phyloP scores from a whole-genome alignment of 495 filamentous ascomycete species.

The Aspergillus kassunensis region DNA sequence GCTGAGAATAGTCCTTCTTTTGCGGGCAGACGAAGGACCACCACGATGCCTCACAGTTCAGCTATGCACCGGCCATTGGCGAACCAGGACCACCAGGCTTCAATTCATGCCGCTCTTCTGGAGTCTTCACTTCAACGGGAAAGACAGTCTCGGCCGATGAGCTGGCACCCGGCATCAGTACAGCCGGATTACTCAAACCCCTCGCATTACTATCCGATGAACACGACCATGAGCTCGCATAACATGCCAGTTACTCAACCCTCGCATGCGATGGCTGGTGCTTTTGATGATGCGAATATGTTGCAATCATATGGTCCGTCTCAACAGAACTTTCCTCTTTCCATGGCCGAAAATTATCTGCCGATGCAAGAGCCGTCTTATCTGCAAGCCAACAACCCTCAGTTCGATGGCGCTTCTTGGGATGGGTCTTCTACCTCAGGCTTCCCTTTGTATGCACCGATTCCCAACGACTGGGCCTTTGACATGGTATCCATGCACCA shows the following conservation, averaged over 20 bases:
- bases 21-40: slow-evolving; percentile 50
- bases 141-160: slow-evolving; percentile 55
- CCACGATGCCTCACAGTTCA: slow-evolving; percentile 46
- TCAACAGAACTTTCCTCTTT: slow-evolving; percentile 24
- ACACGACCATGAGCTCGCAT: slow-evolving; percentile 18
- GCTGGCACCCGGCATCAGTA: slow-evolving; percentile 62
- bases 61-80: slow-evolving; percentile 21
- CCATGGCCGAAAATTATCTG: slow-evolving; percentile 31
- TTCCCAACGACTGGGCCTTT: slow-evolving; percentile 34
- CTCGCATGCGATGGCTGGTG: slow-evolving; percentile 19
- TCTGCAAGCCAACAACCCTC: slow-evolving; percentile 42
- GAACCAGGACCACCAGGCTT: slow-evolving; percentile 23
- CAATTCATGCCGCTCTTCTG: slow-evolving; percentile 34
- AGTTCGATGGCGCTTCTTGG: slow-evolving; percentile 31
- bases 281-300: slow-evolving; percentile 23
- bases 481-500: slow-evolving; percentile 40
- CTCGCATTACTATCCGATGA: slow-evolving; percentile 17
- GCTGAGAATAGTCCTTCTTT: slow-evolving; percentile 67
- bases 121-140: slow-evolving; percentile 30
- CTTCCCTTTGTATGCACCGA: slow-evolving; percentile 19
- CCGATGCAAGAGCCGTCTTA: slow-evolving; percentile 41
- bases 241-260: slow-evolving; percentile 30
- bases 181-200: slow-evolving; percentile 34
- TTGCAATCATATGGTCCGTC: slow-evolving; percentile 28
- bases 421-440: slow-evolving; percentile 19